Conservation (phyloP, 345 rosid genomes). For the Bruguiera gymnorhiza region DNA sequence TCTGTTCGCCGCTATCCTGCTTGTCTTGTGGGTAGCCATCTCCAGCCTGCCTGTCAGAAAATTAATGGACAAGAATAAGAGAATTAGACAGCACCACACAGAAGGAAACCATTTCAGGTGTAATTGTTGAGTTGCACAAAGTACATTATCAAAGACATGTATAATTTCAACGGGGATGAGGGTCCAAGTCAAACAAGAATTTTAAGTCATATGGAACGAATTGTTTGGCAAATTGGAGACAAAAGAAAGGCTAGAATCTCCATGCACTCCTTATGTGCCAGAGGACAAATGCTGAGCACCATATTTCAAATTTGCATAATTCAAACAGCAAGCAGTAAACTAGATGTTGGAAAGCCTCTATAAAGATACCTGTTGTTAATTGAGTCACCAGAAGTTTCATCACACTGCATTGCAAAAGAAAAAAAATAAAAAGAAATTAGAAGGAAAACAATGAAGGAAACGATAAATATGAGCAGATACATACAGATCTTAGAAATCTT, state of each 20-base stretch:
- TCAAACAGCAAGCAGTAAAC: slow-evolving; percentile 1
- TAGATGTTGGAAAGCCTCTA: slow-evolving; percentile 4
- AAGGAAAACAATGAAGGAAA: background rate
- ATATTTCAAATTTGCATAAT: background rate
- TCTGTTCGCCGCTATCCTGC: slow-evolving; percentile 27
- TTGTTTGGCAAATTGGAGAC: background rate
- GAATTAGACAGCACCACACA: background rate
- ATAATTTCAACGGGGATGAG: too few species aligned
- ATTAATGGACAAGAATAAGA: slow-evolving; percentile 30
- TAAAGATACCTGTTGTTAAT: slow-evolving; percentile 37
- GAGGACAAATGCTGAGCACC: background rate
- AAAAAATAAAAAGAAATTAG: background rate
- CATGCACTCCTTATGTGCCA: background rate
- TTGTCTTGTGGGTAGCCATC: slow-evolving; percentile 25
- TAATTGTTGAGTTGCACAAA: background rate
- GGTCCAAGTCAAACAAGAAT: background rate
- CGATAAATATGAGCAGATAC: too few species aligned
- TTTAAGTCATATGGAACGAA: background rate
- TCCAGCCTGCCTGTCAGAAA: slow-evolving; percentile 55
- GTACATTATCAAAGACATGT: background rate
- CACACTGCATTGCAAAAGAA: slow-evolving; percentile 26
- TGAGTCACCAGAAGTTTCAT: slow-evolving; percentile 27
- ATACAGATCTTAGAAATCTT: too few species aligned
- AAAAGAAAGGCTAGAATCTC: slow-evolving; percentile 1
- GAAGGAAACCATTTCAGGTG: slow-evolving; percentile 2